These are phyloP conservation scores for Sparassis latifolia DNA, from an alignment of 1,284 basidiomycete genomes.

Conservation along the genomic window DNA sequence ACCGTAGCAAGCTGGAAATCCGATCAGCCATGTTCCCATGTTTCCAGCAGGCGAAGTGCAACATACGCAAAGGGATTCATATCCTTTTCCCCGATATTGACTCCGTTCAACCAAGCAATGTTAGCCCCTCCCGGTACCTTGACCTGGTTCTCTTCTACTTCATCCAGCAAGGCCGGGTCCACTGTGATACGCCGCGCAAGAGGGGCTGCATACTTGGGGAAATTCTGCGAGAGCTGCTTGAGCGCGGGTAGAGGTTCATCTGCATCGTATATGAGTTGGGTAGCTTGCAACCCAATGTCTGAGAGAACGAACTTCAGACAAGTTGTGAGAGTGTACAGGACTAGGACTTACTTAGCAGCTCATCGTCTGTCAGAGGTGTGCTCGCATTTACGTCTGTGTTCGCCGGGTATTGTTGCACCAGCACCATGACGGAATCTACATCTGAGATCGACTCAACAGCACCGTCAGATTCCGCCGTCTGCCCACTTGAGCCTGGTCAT, in stretches of 20 bases:
- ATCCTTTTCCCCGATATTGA: slow-evolving; percentile 53
- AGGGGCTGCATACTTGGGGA: slow-evolving; percentile 77
- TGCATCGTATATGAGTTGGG: slow-evolving; percentile 66
- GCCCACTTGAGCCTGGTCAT: background rate
- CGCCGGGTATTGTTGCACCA: slow-evolving; percentile 53
- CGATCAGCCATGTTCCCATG: background rate
- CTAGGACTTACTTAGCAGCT: slow-evolving; percentile 46
- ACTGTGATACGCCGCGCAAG: slow-evolving; percentile 62
- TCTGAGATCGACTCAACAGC: slow-evolving; percentile 18
- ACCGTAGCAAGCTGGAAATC: slow-evolving; percentile 49
- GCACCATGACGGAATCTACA: slow-evolving; percentile 38
- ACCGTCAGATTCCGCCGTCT: slow-evolving; percentile 16
- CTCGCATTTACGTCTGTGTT: slow-evolving; percentile 44
- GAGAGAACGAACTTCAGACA: background rate
- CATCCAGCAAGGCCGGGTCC: slow-evolving; percentile 45
- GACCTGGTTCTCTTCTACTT: slow-evolving; percentile 51
- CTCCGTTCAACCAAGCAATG: slow-evolving; percentile 78
- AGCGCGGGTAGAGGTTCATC: slow-evolving; percentile 55
- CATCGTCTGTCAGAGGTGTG: slow-evolving; percentile 55
- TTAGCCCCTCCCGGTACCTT: slow-evolving; percentile 49
- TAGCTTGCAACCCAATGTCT: slow-evolving; percentile 72
- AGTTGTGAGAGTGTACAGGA: slow-evolving; percentile 5
- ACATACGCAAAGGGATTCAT: slow-evolving; percentile 60
- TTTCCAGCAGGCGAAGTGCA: background rate
- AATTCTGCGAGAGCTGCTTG: slow-evolving; percentile 75